Conservation (phyloP, 2,329 filamentous ascomycete species). For the Bipolaris gigantea region DNA sequence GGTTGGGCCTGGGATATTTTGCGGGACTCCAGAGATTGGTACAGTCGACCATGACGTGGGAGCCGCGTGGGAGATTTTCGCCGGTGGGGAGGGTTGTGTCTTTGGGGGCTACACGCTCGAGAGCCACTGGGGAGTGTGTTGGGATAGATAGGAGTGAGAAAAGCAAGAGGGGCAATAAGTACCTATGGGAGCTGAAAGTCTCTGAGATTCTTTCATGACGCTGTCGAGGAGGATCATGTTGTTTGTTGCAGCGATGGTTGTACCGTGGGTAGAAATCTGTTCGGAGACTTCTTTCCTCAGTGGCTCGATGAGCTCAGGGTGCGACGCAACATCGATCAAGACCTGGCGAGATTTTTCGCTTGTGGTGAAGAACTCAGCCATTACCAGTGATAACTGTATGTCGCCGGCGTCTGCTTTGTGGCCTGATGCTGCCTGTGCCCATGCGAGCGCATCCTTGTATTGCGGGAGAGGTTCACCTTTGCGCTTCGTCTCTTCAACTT, state of each 20-base stretch:
- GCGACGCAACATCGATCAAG: background rate
- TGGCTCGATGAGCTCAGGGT: background rate
- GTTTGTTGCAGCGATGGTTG: background rate
- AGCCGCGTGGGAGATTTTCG: background rate
- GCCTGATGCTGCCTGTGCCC: background rate
- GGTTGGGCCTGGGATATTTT: background rate
- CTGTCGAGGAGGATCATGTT: slow-evolving; percentile 3
- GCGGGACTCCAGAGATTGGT: background rate
- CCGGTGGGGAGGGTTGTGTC: background rate
- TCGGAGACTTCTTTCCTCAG: background rate
- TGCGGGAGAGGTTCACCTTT: background rate
- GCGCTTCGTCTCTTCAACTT: background rate
- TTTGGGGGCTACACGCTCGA: background rate
- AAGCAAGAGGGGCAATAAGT: background rate
- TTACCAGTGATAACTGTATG: background rate
- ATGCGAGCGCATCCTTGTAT: background rate
- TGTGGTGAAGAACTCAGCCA: background rate
- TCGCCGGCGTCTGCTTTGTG: background rate
- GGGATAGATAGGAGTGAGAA: background rate
- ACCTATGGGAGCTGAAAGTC: background rate
- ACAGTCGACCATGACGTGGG: background rate
- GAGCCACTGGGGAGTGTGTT: background rate
- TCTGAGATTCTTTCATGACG: slow-evolving; percentile 1
- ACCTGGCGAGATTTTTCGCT: slow-evolving; percentile 1
- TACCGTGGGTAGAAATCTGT: background rate